phyloP scores from a whole-genome alignment of 1,284 basidiomycete species.

The Sanguinoderma infundibulare region DNA sequence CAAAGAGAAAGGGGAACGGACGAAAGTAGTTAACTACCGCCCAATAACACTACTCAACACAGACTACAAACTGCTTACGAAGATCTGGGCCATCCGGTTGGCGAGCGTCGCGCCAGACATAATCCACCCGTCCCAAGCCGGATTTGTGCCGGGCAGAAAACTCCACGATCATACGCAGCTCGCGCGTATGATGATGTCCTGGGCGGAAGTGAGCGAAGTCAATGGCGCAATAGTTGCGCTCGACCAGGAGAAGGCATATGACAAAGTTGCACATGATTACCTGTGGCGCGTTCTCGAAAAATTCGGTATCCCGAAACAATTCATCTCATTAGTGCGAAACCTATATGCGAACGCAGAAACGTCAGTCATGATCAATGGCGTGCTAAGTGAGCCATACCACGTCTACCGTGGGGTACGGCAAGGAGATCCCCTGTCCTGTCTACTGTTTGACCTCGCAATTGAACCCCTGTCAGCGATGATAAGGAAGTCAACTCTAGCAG shows the following conservation, averaged over 20 bases:
- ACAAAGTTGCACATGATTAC: slow-evolving; percentile 36
- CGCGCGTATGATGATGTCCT: slow-evolving; percentile 26
- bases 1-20: slow-evolving; percentile 36
- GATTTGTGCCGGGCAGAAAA: slow-evolving; percentile 31
- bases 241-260: slow-evolving; percentile 41
- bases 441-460: slow-evolving; percentile 43
- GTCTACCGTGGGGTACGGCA: slow-evolving; percentile 35
- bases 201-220: slow-evolving; percentile 30
- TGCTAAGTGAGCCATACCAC: slow-evolving; percentile 20
- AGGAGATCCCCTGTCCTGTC: slow-evolving; percentile 42
- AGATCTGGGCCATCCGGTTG: slow-evolving; percentile 26
- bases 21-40: slow-evolving; percentile 35
- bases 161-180: slow-evolving; percentile 33
- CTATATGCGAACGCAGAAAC: slow-evolving; percentile 34
- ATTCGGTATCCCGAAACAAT: slow-evolving; percentile 25
- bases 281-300: slow-evolving; percentile 29
- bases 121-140: slow-evolving; percentile 34
- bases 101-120: slow-evolving; percentile 17
- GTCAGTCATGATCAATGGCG: slow-evolving; percentile 34
- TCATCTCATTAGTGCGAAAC: slow-evolving; percentile 2
- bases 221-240: slow-evolving; percentile 34
- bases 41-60: slow-evolving; percentile 40
- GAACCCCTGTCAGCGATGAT: slow-evolving; percentile 38
- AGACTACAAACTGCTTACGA: slow-evolving; percentile 37
- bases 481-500: slow-evolving; percentile 34